These are phyloP conservation scores for Spatholobus suberectus DNA, from an alignment of 306 rosid genomes.

Conservation along the genomic window DNA sequence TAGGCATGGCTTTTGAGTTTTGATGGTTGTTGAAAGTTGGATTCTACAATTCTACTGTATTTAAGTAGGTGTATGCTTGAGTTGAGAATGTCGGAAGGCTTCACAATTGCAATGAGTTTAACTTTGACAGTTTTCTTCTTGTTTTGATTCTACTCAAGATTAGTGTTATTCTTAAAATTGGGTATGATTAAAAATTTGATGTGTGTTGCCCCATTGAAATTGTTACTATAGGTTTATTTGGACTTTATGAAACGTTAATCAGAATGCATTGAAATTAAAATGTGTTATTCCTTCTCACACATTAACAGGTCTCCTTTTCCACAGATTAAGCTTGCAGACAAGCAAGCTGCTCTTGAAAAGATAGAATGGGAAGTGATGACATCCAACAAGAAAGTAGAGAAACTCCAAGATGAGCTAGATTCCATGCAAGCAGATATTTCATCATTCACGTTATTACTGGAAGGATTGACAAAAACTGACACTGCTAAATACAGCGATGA, in stretches of 20 bases:
- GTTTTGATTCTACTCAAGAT: slow-evolving; percentile 9
- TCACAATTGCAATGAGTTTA: neutral
- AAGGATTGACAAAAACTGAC: slow-evolving; percentile 66
- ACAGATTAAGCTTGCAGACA: slow-evolving; percentile 95
- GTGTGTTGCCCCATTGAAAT: slow-evolving; percentile 5
- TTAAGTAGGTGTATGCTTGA: neutral
- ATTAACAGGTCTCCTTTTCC: slow-evolving; percentile 11
- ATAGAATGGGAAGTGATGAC: slow-evolving; percentile 87
- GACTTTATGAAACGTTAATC: slow-evolving; percentile 20
- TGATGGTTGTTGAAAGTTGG: slow-evolving; percentile 8
- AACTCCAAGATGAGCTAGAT: slow-evolving; percentile 48
- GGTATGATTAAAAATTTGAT: neutral
- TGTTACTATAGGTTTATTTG: slow-evolving; percentile 3
- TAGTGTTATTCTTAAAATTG: slow-evolving; percentile 1
- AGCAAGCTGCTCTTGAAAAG: slow-evolving; percentile 94
- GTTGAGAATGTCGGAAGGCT: neutral
- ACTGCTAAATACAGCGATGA: slow-evolving; percentile 37
- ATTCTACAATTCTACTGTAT: slow-evolving; percentile 30
- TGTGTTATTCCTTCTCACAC: slow-evolving; percentile 8
- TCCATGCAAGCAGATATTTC: slow-evolving; percentile 53
- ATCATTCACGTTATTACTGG: slow-evolving; percentile 58
- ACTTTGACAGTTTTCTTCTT: slow-evolving; percentile 15
- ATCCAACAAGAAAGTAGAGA: slow-evolving; percentile 60
- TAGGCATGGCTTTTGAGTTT: slow-evolving; percentile 6
- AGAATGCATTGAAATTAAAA: neutral